These are phyloP conservation scores for Saxophila tyrrhenica DNA, from an alignment of 495 filamentous ascomycete species.

Conservation along the genomic window DNA sequence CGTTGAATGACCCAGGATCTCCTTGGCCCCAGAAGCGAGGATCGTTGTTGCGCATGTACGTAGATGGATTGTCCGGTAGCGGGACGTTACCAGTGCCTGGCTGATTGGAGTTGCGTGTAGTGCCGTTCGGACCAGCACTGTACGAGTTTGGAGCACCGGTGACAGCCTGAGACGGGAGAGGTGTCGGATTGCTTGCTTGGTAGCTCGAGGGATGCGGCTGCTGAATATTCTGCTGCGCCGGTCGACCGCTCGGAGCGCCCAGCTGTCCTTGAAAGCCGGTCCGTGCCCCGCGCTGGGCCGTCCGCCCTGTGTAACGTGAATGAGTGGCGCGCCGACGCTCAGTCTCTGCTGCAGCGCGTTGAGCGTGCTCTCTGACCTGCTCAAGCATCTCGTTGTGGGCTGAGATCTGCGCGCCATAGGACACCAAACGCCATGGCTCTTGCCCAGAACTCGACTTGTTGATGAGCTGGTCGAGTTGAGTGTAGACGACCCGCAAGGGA, in stretches of 20 bases:
- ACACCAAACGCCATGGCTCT: conserved; percentile 14
- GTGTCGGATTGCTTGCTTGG: conserved; percentile 3
- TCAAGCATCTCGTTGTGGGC: conserved; percentile 13
- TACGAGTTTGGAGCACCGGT: background rate
- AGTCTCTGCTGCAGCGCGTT: conserved; percentile 9
- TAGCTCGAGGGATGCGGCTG: conserved; percentile 6
- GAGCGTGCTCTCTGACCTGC: conserved; percentile 8
- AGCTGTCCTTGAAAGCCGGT: too few species aligned
- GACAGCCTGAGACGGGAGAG: background rate
- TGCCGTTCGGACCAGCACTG: background rate
- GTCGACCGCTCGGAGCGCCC: too few species aligned
- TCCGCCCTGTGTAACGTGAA: conserved; percentile 5
- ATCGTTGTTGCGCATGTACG: too few species aligned
- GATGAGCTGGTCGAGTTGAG: conserved; percentile 20
- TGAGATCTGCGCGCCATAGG: conserved; percentile 17
- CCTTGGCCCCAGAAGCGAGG: too few species aligned
- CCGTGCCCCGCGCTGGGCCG: background rate
- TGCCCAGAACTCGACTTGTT: conserved; percentile 7
- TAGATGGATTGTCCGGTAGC: too few species aligned
- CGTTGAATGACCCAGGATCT: too few species aligned
- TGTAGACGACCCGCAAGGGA: conserved; percentile 12
- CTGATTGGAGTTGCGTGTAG: too few species aligned
- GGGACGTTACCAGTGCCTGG: background rate
- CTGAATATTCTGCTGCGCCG: conserved; percentile 6
- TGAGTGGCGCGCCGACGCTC: conserved; percentile 6